Evolutionary conservation across 352 stramenopile species (phyloP).

Genomic region (Pythium coloratum): DNA sequence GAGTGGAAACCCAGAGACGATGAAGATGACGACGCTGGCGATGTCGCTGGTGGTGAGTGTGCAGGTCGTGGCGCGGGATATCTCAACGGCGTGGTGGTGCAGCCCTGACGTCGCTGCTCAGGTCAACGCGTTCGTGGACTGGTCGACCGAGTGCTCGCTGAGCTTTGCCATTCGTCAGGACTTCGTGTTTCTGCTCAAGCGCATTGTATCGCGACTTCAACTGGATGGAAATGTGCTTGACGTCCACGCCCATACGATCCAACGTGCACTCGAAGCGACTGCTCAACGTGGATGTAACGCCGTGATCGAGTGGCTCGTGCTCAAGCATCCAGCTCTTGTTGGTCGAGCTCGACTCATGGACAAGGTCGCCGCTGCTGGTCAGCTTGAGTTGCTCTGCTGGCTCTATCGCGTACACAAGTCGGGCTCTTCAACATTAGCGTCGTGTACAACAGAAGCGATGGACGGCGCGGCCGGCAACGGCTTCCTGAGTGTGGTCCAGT

Average conservation of each 20-base stretch:
- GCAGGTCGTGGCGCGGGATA: slow-evolving; percentile 7
- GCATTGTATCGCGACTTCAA: neutral
- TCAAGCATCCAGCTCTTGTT: neutral
- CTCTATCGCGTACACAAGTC: neutral
- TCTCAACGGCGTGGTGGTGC: slow-evolving; percentile 14
- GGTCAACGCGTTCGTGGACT: neutral
- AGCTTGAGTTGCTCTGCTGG: slow-evolving; percentile 2
- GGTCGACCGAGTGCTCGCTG: neutral
- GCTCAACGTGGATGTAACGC: neutral
- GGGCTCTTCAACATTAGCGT: too few species aligned
- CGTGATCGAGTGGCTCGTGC: slow-evolving; percentile 1
- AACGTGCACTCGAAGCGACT: neutral
- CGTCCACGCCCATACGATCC: neutral
- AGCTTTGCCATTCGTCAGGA: slow-evolving; percentile 1
- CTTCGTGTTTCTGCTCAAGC: neutral
- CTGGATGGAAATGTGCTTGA: neutral
- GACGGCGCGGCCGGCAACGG: slow-evolving; percentile 1
- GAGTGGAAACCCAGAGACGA: neutral
- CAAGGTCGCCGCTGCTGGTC: neutral
- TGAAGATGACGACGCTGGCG: slow-evolving; percentile 2
- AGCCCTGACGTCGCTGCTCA: neutral
- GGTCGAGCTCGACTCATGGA: slow-evolving; percentile 8
- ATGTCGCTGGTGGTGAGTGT: slow-evolving; percentile 5
- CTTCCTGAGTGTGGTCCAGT: neutral
- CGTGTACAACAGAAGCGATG: neutral